Evolutionary conservation across 805 yeast species (phyloP), one percentile per base, ranked within the genome.

Genomic region (Saccharomyces mikatae): DNA sequence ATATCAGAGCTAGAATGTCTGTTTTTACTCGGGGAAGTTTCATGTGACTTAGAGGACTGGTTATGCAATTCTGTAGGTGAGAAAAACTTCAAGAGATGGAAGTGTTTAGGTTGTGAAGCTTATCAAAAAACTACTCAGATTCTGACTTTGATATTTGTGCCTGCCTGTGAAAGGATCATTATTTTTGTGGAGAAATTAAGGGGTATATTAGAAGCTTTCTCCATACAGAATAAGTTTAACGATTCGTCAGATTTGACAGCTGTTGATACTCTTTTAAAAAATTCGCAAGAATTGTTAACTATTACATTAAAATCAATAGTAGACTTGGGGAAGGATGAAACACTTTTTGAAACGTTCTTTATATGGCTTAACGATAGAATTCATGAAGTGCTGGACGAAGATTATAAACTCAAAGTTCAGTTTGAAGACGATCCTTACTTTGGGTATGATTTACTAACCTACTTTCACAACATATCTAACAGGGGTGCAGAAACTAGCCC

Each of bases 51-150:
- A 1, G 76, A 75, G 55, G 82, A 80, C 54, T 86, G 83, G 82
- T 71, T 87, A 62, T 75, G 80, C 24, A 83, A 84, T 59, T 80
- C 82, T 49, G 71, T 86, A 32, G 90, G 88, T 0, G 89, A 84
- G 57, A 72, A 86, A 57, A 87, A 87, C 29, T 65, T 80, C 21
- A 80, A 78, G 57, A 74, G 80, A 58, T 79, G 89, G 79, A 69
- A 71, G 2, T 76, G 75, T 52, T 51, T 76, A 17, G 84, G 86
- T 0, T 76, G 74, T 36, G 67, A 74, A 1, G 72, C 78, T 13
- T 84, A 79, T 61, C 85, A 83, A 47, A 70, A 71, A 48, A 68
- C 78, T 0, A 69, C 82, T 52, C 77, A 80, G 53, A 66, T 72
- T 0, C 58, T 81, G 0, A 78, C 79, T 53, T 72, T 79, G 46